These are phyloP conservation scores for Hebeloma cylindrosporum DNA, from an alignment of 768 basidiomycete species.

Conservation along the genomic window DNA sequence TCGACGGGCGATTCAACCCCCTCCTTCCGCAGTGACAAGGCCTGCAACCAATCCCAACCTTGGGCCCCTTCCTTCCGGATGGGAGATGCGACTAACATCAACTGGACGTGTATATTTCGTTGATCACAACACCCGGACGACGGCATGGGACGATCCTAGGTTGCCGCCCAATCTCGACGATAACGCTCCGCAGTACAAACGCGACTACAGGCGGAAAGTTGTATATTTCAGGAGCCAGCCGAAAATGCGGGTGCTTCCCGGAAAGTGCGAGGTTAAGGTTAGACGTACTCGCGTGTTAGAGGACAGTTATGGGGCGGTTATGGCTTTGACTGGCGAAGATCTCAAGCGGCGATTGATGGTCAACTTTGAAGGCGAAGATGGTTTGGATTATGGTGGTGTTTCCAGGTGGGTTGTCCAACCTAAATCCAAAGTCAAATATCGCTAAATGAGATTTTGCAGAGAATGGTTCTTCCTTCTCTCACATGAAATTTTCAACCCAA, in stretches of 20 bases:
- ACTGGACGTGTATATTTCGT: slow-evolving; percentile 89
- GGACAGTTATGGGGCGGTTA: slow-evolving; percentile 82
- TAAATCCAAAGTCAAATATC: neutral
- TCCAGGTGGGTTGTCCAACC: slow-evolving; percentile 48
- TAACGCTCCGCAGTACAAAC: slow-evolving; percentile 93
- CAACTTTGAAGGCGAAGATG: slow-evolving; percentile 78
- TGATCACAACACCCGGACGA: slow-evolving; percentile 87
- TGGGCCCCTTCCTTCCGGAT: slow-evolving; percentile 85
- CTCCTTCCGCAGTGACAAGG: slow-evolving; percentile 47
- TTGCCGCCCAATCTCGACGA: slow-evolving; percentile 80
- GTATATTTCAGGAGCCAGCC: slow-evolving; percentile 93
- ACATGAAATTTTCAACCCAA: slow-evolving; percentile 81
- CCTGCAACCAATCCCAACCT: slow-evolving; percentile 58
- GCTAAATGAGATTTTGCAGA: slow-evolving; percentile 35
- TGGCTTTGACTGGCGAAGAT: slow-evolving; percentile 74
- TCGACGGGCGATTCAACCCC: slow-evolving; percentile 53
- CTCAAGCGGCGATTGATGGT: slow-evolving; percentile 71
- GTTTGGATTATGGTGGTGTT: slow-evolving; percentile 76
- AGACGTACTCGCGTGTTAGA: slow-evolving; percentile 80
- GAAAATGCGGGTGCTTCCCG: slow-evolving; percentile 71
- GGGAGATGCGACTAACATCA: slow-evolving; percentile 92
- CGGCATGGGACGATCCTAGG: slow-evolving; percentile 92
- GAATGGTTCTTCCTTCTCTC: slow-evolving; percentile 88
- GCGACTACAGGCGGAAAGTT: slow-evolving; percentile 88
- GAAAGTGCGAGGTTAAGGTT: slow-evolving; percentile 87